A percentile compares a stretch with the other conserved stretches of the same genome.
phyloP scores from a whole-genome alignment of 352 stramenopile species.

The Peronosclerospora sorghi region DNA sequence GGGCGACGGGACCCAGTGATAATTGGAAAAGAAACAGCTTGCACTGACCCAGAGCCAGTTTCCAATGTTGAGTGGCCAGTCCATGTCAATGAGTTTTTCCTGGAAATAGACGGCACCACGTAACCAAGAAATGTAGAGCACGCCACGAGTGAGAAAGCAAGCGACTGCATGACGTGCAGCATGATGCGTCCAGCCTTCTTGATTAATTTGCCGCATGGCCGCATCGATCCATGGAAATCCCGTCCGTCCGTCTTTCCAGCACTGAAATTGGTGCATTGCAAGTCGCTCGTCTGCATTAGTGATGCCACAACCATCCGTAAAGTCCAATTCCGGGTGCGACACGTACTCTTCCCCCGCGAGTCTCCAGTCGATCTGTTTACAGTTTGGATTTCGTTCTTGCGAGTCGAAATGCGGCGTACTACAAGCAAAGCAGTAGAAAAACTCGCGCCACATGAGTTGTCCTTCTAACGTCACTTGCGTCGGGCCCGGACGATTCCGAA shows the following conservation, averaged over 20 bases:
- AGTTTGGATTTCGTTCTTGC: conserved; percentile 86
- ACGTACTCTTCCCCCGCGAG: conserved; percentile 24
- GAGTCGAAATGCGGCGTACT: conserved; percentile 73
- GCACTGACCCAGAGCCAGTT: conserved; percentile 96
- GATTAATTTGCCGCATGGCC: conserved; percentile 87
- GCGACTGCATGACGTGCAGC: conserved; percentile 87
- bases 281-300: conserved; percentile 30
- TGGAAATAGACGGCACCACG: conserved; percentile 85
- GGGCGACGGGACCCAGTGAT: conserved; percentile 90
- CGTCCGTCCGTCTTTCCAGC: conserved; percentile 90
- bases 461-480: conserved; percentile 86
- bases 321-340: conserved; percentile 5
- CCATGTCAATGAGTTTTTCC: conserved; percentile 89
- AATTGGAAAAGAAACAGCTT: conserved; percentile 93
- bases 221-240: conserved; percentile 97
- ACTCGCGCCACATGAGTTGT: conserved; percentile 94
- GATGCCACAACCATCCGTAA: neutral
- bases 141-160: conserved; percentile 94
- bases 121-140: conserved; percentile 92
- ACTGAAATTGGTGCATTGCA: conserved; percentile 43
- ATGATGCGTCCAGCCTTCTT: conserved; percentile 82
- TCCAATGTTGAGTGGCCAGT: conserved; percentile 94
- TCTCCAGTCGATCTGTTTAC: conserved; percentile 64
- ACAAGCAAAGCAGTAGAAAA: conserved; percentile 80
- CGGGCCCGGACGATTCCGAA: conserved; percentile 60